phyloP scores from a whole-genome alignment of 108 stramenopile species.

The Pseudonitzschia delicatissima region DNA sequence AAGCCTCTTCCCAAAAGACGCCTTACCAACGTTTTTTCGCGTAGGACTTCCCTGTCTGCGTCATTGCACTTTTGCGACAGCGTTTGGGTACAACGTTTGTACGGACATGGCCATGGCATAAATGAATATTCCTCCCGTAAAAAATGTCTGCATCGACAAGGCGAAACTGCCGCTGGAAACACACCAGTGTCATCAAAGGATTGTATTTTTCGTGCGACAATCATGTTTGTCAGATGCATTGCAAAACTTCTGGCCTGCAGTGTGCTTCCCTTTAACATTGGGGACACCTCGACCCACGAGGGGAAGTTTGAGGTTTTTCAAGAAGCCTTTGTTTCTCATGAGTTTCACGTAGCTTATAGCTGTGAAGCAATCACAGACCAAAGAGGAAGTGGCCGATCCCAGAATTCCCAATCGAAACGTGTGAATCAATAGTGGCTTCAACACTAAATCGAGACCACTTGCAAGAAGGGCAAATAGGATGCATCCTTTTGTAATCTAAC shows the following conservation, averaged over 20 bases:
- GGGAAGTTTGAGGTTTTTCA: constrained; percentile 53
- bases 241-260: constrained; percentile 69
- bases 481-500: constrained; percentile 53
- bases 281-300: constrained; percentile 45
- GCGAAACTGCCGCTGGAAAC: constrained; percentile 73
- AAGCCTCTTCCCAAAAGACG: constrained; percentile 70
- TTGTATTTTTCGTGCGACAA: constrained; percentile 72
- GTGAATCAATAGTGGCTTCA: constrained; percentile 77
- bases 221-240: constrained; percentile 68
- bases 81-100: constrained; percentile 66
- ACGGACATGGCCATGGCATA: constrained; percentile 65
- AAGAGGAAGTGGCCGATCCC: constrained; percentile 75
- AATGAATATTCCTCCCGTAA: constrained; percentile 67
- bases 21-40: constrained; percentile 45
- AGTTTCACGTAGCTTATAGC: constrained; percentile 49
- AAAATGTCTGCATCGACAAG: constrained; percentile 67
- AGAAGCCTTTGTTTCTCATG: constrained; percentile 36
- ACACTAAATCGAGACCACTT: constrained; percentile 53
- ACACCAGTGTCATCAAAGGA: constrained; percentile 70
- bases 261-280: constrained; percentile 65
- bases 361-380: constrained; percentile 48
- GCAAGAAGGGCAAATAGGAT: constrained; percentile 58
- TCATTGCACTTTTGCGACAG: constrained; percentile 49
- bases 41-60: constrained; percentile 19
- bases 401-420: constrained; percentile 52